Evolutionary conservation across 805 yeast species (phyloP).

Genomic region (Clavispora carvajalis): DNA sequence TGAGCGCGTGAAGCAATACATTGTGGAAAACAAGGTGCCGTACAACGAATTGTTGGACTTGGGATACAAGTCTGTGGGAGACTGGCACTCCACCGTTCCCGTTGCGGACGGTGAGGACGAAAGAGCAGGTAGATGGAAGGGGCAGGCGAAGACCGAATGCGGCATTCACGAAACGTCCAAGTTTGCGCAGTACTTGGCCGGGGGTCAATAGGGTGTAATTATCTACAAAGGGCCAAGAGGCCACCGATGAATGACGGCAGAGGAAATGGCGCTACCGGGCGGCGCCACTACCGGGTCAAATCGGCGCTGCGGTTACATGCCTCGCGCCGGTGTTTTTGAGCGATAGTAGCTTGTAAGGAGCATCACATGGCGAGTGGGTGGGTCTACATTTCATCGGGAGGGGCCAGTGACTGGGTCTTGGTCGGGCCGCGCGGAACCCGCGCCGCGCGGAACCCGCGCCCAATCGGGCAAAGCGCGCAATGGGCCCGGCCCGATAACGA

Average conservation of each 20-base stretch:
- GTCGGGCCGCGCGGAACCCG: no score
- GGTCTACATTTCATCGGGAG: no score
- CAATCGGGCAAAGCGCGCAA: not conserved
- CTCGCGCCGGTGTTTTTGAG: no score
- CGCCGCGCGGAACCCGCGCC: constrained; percentile 2
- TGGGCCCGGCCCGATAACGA: not conserved
- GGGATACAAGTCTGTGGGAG: constrained; percentile 91
- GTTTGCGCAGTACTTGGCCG: constrained; percentile 54
- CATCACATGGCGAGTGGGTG: no score
- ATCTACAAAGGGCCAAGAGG: no score
- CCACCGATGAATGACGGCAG: no score
- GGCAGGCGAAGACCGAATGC: constrained; percentile 87
- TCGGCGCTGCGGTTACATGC: no score
- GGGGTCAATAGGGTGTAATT: not conserved
- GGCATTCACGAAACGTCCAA: constrained; percentile 84
- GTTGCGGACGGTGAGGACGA: constrained; percentile 91
- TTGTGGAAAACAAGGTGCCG: constrained; percentile 70
- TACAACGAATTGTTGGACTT: constrained; percentile 77
- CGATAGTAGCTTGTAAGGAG: no score
- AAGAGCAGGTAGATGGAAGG: constrained; percentile 96
- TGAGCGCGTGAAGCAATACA: constrained; percentile 61
- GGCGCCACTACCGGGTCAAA: no score
- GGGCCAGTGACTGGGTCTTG: no score
- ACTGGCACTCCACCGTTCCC: constrained; percentile 91
- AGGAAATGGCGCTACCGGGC: no score